Percentiles rank a stretch among this genome's conserved stretches.
These are phyloP conservation scores for Aechmea fasciata DNA, from an alignment of 176 grass and related monocot species.

Conservation along the genomic window DNA sequence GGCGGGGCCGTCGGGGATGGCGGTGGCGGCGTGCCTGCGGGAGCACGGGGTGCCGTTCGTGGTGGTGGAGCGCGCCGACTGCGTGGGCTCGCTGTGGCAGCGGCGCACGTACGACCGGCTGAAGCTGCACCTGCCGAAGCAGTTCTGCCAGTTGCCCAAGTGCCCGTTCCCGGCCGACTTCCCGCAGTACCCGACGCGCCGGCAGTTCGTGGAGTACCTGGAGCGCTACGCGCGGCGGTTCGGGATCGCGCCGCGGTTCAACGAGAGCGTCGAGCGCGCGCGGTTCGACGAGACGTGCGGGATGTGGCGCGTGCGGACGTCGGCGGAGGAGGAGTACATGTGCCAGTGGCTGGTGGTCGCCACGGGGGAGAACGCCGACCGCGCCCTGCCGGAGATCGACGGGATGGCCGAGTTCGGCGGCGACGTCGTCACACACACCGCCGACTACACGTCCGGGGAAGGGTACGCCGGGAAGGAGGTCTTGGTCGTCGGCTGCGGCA, in stretches of 20 bases:
- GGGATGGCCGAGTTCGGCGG: constrained; percentile 17
- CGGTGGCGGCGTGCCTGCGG: constrained; percentile 30
- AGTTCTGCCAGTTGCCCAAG: constrained; percentile 40
- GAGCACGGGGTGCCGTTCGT: constrained; percentile 30
- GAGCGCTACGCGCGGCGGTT: constrained; percentile 29
- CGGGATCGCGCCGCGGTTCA: constrained; percentile 29
- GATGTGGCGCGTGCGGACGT: constrained; percentile 31
- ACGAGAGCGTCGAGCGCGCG: constrained; percentile 20
- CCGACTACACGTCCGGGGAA: constrained; percentile 41
- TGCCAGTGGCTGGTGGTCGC: constrained; percentile 52
- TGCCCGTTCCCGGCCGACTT: constrained; percentile 35
- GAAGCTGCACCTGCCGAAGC: constrained; percentile 40
- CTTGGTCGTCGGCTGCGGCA: constrained; percentile 37
- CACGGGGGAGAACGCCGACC: constrained; percentile 43
- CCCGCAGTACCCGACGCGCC: constrained; percentile 31
- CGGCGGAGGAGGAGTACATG: constrained; percentile 19
- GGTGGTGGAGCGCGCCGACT: constrained; percentile 29
- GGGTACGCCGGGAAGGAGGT: constrained; percentile 31
- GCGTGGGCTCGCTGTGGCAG: constrained; percentile 41
- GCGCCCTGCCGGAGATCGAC: constrained; percentile 25
- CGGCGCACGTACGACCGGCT: constrained; percentile 39
- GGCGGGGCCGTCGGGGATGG: constrained; percentile 34
- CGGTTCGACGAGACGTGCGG: constrained; percentile 23
- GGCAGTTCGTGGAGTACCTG: constrained; percentile 36
- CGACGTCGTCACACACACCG: constrained; percentile 21